Base-by-base conservation (phyloP, 805 yeast species). In the Suhomyces pyralidae region DNA sequence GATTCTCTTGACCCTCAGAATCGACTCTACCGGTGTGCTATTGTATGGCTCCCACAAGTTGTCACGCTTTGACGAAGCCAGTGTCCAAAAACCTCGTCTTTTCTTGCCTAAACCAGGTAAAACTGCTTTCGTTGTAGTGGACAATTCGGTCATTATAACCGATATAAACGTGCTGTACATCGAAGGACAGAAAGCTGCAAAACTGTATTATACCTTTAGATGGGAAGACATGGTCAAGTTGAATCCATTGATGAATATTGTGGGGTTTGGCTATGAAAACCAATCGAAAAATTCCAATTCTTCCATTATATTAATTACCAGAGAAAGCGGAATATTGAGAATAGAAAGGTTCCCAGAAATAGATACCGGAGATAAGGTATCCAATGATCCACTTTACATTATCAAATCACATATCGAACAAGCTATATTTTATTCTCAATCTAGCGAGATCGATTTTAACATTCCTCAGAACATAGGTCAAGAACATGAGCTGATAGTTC, bases 191-290 rank as follows among this genome's bases (percentile, higher is more conserved):
- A 32, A 32, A n/a, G 47, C 56, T 7, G 50, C 64, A 0, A 44
- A 55, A 19, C 48, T 60, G 45, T 73, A 69, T 56, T 66, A 72
- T 54, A 66, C 63, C 47, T 77, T 81, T 3, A 79, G 85, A 59
- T 92, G 97, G 97, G 96, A 91, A 66, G 97, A 93, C 64, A 73
- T 82, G 10, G 74, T 92, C 10, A 70, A 77, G 5, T 79, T 92
- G 57, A 82, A 81, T 54, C 54, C 75, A 1, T 74, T 77, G 15
- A 76, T 84, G 5, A 64, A 74, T 0, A 71, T 90, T 17, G 69
- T 86, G 34, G 91, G 92, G 0, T 67, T 74, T 52, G 90, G 89
- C 1, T 72, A 71, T 54, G 88, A 84, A 61, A 66, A 73, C 55
- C 55, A 64, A 45, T 65, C 75, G 26, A 54, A 68, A 12, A 51